Conservation (phyloP, 2,329 filamentous ascomycete genomes). For the Pseudocercospora cruenta region DNA sequence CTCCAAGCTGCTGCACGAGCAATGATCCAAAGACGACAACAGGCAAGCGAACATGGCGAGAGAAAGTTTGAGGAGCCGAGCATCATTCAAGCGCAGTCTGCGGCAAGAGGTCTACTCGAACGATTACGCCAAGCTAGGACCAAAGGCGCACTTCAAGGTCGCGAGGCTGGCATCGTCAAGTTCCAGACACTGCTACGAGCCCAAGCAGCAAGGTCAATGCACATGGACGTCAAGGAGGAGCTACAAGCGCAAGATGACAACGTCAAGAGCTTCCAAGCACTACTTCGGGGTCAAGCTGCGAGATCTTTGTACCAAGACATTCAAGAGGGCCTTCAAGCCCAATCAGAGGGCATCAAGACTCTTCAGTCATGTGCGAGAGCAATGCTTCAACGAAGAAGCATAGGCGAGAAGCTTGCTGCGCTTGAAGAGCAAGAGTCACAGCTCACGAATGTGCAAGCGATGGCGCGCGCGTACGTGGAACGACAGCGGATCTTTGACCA, state of each 20-base stretch:
- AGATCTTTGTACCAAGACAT: conserved; percentile 41
- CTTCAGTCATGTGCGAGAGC: conserved; percentile 59
- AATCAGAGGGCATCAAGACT: conserved; percentile 49
- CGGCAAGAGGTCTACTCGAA: conserved; percentile 46
- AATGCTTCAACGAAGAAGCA: conserved; percentile 48
- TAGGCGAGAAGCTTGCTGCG: conserved; percentile 51
- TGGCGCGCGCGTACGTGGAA: conserved; percentile 66
- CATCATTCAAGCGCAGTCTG: conserved; percentile 44
- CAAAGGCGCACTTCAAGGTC: conserved; percentile 36
- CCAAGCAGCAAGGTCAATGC: conserved; percentile 56
- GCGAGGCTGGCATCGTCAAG: conserved; percentile 48
- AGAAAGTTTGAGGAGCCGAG: conserved; percentile 32
- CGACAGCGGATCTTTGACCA: conserved; percentile 65
- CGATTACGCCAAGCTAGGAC: conserved; percentile 40
- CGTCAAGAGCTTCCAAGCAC: conserved; percentile 64
- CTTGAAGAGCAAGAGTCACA: conserved; percentile 62
- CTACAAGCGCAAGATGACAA: conserved; percentile 44
- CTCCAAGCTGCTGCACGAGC: conserved; percentile 65
- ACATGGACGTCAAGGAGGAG: conserved; percentile 61
- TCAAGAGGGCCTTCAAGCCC: conserved; percentile 45
- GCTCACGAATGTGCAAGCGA: conserved; percentile 68
- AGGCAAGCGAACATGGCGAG: conserved; percentile 34
- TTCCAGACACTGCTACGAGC: conserved; percentile 71
- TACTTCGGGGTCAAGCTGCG: conserved; percentile 64
- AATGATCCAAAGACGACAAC: conserved; percentile 60